Evolutionary conservation across 2,329 filamentous ascomycete genomes (phyloP).

Genomic region (Scedosporium boydii): DNA sequence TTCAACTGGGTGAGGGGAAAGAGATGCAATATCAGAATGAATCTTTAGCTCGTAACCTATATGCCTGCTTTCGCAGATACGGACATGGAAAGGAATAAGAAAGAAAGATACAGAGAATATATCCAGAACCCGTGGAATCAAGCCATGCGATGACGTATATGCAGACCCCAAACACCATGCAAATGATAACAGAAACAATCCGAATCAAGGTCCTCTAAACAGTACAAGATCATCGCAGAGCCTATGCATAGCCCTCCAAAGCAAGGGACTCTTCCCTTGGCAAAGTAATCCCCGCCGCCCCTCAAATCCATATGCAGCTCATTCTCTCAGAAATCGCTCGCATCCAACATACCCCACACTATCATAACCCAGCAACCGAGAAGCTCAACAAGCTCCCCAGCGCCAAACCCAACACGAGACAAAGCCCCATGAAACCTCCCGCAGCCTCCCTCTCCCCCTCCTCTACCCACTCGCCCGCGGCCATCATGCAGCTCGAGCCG

Average conservation of each 20-base stretch:
- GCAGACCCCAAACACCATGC: neutral
- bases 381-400: conserved; percentile 88
- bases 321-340: neutral
- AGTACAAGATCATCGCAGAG: neutral
- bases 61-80: too few species aligned
- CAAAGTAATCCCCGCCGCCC: neutral
- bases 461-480: conserved; percentile 70
- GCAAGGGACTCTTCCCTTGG: neutral
- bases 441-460: conserved; percentile 77
- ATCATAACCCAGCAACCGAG: conserved; percentile 45
- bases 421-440: conserved; percentile 88
- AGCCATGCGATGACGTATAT: neutral
- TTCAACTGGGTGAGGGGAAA: too few species aligned
- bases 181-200: neutral
- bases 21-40: too few species aligned
- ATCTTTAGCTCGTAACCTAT: too few species aligned
- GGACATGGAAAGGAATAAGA: neutral
- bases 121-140: neutral
- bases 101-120: neutral
- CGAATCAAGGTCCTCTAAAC: neutral
- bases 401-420: conserved; percentile 75
- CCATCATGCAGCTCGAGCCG: conserved; percentile 86
- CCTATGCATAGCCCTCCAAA: neutral
- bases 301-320: neutral
- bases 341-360: neutral